Base-by-base conservation (phyloP, 2,329 filamentous ascomycete genomes). In the Aspergillus sp. region DNA sequence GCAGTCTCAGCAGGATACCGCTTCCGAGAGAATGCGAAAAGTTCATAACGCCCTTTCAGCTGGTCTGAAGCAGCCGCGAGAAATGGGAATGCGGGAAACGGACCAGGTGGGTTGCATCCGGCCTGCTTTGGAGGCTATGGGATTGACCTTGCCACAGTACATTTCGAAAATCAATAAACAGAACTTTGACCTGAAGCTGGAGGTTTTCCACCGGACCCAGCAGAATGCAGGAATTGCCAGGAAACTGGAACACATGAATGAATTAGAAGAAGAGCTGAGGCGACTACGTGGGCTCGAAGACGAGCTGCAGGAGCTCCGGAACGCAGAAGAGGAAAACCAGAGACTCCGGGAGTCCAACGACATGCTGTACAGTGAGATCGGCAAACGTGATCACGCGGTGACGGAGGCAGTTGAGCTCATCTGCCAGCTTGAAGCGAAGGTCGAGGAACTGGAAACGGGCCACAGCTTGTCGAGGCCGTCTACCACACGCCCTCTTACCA, bases 331-430 rank as follows among this genome's bases (percentile, higher is more conserved):
- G 29, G 49, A 58, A 22, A 61, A 62, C 26, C 52, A 52, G 22
- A 42, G 48, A 12, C 39, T 63, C 11, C 52, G 52, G 15, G 55
- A 61, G 27, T 51, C 51, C 2, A 64, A 64, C 32, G 52, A 60
- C 24, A 44, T 57, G 24, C 42, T 64, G 11, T 50, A 52, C 24
- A 42, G 45, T 6, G 59, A 63, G 26, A 48, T 64, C 10, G 55
- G 61, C 20, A 59, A 53, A 30, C 53, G 60, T 31, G 57, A 64
- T 32, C 50, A 58, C 29, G 63, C 61, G 1, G 51, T 66, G 6
- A 53, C 55, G 11, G 63, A 66, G 36, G 63, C 63, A 1, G 62
- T 65, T 3, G 53, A 58, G 8, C 40, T 64, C 13, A 66, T 66
- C 13, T 65, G 61, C 40, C 55, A 61, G 29, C 44, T 66, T 3